Evolutionary conservation across 2,329 filamentous ascomycete species (phyloP), one percentile per base, ranked within the genome.

Genomic region (Trichoderma sp.): DNA sequence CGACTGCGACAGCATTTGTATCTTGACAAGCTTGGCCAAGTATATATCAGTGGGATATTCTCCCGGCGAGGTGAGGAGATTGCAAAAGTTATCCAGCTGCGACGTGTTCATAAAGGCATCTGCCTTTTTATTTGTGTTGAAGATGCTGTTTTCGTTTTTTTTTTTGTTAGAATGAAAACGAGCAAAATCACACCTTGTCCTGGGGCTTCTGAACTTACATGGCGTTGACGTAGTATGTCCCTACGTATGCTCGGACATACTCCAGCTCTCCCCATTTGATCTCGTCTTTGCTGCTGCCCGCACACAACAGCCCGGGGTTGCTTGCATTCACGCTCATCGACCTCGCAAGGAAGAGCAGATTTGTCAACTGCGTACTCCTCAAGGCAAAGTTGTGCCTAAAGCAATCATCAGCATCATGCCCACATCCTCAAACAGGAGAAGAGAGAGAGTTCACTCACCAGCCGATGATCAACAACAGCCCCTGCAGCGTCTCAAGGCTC

Each of bases 221-320:
- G 7, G 83, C 83, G 34, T 83, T 82, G 4, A 85, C 71, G 65
- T 85, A 86, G 68, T 84, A 86, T 4, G 81, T 82, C 2, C 82
- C 83, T 0, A 79, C 78, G 72, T 83, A 84, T 0, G 83, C 82
- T 53, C 84, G 77, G 75, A 84, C 79, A 54, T 80, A 74, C 66
- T 85, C 82, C 10, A 84, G 70, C 25, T 75, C 75, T 1, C 72
- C 70, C 50, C 75, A 76, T 32, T 71, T 73, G 15, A 72, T 25
- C 68, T 72, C 73, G 17, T 70, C 57, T 45, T 9, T 22, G 8
- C 10, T 37, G 39, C 34, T 25, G 3, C 8, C n/a, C 13, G 35
- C 35, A 27, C 15, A 52, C 39, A 22, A 17, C 12, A 59, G n/a
- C 19, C 60, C 42, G 19, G 53, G 22, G 80, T 12, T 50, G n/a